Evolutionary conservation across 2,329 filamentous ascomycete species (phyloP).

Genomic region (Dryadomyces quercivorus): DNA sequence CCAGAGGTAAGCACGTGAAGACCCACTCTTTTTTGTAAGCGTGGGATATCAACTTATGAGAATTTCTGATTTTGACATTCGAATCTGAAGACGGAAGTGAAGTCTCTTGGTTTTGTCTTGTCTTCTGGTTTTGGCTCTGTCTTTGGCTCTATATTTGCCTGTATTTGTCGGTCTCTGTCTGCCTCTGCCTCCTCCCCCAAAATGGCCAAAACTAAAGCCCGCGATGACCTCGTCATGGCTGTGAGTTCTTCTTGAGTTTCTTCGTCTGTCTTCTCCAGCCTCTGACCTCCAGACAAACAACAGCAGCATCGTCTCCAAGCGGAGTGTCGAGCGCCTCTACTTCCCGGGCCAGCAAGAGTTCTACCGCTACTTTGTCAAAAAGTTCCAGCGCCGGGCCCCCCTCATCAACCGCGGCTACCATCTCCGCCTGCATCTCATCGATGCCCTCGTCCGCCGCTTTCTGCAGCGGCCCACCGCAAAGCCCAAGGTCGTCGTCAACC

Average conservation of each 20-base stretch:
- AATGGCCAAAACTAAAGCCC: conserved; percentile 12
- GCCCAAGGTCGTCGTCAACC: conserved; percentile 67
- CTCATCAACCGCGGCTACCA: conserved; percentile 86
- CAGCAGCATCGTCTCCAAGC: conserved; percentile 84
- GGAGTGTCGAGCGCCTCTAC: conserved; percentile 85
- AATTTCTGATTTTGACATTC: too few species aligned
- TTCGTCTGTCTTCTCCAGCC: neutral
- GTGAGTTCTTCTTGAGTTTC: too few species aligned
- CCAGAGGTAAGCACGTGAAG: neutral
- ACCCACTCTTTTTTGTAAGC: too few species aligned
- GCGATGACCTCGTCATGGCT: conserved; percentile 40
- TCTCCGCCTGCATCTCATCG: conserved; percentile 72
- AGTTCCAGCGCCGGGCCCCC: conserved; percentile 71
- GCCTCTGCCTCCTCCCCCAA: neutral
- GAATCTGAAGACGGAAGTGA: too few species aligned
- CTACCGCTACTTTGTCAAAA: conserved; percentile 78
- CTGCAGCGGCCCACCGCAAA: conserved; percentile 36
- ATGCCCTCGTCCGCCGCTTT: conserved; percentile 62
- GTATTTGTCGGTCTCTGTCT: too few species aligned
- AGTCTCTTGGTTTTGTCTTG: too few species aligned
- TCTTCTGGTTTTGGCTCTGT: too few species aligned
- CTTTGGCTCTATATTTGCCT: too few species aligned
- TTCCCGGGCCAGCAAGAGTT: conserved; percentile 67
- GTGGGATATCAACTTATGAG: too few species aligned
- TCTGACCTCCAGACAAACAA: conserved; percentile 58